These are phyloP conservation scores for Diaporthe vexans DNA, from an alignment of 2,329 filamentous ascomycete genomes.

Conservation along the genomic window DNA sequence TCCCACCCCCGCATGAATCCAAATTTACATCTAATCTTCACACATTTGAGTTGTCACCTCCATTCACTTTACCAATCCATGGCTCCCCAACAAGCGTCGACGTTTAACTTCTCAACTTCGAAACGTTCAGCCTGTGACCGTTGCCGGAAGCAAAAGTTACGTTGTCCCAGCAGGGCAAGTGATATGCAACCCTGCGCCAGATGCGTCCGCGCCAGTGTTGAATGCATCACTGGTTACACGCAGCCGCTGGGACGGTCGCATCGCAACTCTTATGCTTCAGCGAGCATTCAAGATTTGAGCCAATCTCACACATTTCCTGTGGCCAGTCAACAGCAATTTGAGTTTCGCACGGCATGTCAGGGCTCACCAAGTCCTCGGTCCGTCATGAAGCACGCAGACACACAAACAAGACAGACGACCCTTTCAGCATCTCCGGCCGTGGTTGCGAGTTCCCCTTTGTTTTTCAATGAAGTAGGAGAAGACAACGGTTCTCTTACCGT, in stretches of 20 bases:
- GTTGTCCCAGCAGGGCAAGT: conserved; percentile 15
- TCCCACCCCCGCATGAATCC: neutral
- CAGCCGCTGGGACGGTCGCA: conserved; percentile 10
- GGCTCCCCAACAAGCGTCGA: neutral
- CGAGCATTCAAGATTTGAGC: neutral
- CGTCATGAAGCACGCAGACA: too few species aligned
- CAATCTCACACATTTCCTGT: neutral
- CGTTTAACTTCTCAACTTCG: conserved; percentile 1
- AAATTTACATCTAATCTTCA: neutral
- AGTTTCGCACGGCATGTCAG: neutral
- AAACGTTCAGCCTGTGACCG: conserved; percentile 18
- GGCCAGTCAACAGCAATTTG: neutral
- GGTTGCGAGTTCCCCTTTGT: neutral
- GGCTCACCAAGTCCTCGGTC: neutral
- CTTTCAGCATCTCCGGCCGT: neutral
- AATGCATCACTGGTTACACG: conserved; percentile 20
- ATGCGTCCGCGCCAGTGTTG: conserved; percentile 2
- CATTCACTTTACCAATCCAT: neutral
- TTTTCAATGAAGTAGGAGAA: neutral
- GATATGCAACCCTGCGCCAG: conserved; percentile 8
- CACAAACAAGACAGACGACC: too few species aligned
- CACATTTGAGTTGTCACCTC: neutral
- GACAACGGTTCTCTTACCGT: neutral
- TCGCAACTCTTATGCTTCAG: neutral
- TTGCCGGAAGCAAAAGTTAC: conserved; percentile 23